A percentile compares a stretch with the other conserved stretches of the same genome.
phyloP scores from a whole-genome alignment of 148 eudicot species.

The Vaccinium vitisidaea region DNA sequence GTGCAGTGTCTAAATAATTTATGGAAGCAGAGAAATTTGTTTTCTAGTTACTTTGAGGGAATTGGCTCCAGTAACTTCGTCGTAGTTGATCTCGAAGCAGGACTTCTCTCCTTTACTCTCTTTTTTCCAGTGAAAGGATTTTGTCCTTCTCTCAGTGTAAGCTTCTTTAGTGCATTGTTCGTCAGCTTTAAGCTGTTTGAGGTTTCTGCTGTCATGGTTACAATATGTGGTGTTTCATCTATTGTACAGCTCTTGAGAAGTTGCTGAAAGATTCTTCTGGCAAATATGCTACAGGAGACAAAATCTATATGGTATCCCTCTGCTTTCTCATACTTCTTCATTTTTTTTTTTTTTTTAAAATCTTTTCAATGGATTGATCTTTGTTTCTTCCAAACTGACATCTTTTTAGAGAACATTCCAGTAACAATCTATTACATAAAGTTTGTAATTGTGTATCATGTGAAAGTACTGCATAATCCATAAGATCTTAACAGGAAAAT shows the following conservation, averaged over 20 bases:
- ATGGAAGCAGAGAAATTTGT: background rate
- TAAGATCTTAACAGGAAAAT: too few relatives aligned
- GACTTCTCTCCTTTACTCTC: background rate
- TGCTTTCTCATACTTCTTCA: background rate
- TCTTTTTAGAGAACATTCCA: background rate
- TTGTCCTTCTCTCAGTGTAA: background rate
- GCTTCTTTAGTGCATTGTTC: background rate
- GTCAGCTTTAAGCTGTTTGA: background rate
- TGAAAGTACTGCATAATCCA: background rate
- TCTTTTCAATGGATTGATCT: background rate
- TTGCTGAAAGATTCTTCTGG: conserved; percentile 40
- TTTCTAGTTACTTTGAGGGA: background rate
- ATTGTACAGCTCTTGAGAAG: conserved; percentile 42
- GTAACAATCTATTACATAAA: background rate
- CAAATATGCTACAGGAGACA: conserved; percentile 41
- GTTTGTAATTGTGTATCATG: background rate
- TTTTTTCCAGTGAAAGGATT: background rate
- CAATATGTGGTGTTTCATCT: background rate
- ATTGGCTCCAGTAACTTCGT: background rate
- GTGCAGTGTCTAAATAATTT: background rate
- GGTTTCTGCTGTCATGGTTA: background rate
- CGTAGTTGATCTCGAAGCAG: background rate
- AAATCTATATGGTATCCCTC: conserved; percentile 37
- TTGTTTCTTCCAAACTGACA: background rate
- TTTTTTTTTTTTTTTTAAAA: background rate